Conservation (phyloP, 441 rosid species). For the California macrophylla region DNA sequence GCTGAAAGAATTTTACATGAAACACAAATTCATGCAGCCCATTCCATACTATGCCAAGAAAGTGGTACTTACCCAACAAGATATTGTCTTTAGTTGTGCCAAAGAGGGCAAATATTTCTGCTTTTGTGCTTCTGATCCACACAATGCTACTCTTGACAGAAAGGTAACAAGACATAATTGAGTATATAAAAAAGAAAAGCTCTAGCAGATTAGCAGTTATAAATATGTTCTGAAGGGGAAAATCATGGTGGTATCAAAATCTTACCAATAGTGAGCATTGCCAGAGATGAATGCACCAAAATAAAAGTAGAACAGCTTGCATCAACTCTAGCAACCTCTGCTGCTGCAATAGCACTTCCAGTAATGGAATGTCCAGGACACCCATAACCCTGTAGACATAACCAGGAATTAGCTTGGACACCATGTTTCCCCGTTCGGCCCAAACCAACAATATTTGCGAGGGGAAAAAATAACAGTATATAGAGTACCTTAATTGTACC, state of each 20-base stretch:
- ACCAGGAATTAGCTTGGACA: slow-evolving; percentile 16
- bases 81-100: slow-evolving; percentile 54
- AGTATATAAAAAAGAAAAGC: neutral
- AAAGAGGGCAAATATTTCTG: slow-evolving; percentile 69
- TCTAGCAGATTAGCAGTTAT: neutral
- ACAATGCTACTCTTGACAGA: slow-evolving; percentile 50
- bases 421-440: slow-evolving; percentile 5
- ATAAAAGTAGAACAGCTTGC: slow-evolving; percentile 84
- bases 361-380: slow-evolving; percentile 82
- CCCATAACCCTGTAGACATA: slow-evolving; percentile 62
- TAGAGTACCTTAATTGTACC: slow-evolving; percentile 70
- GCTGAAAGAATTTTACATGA: neutral
- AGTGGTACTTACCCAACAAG: slow-evolving; percentile 69
- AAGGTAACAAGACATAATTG: slow-evolving; percentile 14
- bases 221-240: neutral
- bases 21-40: slow-evolving; percentile 2
- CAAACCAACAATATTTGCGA: too few species aligned
- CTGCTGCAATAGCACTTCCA: slow-evolving; percentile 51
- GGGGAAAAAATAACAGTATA: neutral
- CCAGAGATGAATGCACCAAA: slow-evolving; percentile 79
- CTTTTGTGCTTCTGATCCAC: slow-evolving; percentile 89
- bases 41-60: slow-evolving; percentile 1
- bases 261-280: slow-evolving; percentile 87
- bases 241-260: slow-evolving; percentile 9
- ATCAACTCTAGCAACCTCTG: slow-evolving; percentile 93